phyloP scores from a whole-genome alignment of 345 rosid species.

The Brassica carinata region DNA sequence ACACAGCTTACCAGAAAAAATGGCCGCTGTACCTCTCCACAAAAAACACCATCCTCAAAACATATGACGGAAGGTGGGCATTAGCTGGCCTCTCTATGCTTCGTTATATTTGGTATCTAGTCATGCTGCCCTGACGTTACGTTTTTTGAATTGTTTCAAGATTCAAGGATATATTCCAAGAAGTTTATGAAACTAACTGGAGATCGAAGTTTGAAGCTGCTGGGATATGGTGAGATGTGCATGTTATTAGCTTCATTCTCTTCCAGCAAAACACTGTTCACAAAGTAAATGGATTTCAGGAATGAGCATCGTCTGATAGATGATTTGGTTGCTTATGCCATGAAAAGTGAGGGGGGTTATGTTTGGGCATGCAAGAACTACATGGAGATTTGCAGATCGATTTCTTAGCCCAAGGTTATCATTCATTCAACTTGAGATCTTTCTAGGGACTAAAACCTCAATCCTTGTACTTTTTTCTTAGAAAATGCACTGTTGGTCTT shows the following conservation, averaged over 20 bases:
- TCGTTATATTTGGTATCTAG: not conserved
- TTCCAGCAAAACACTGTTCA: slow-evolving; percentile 11
- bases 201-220: slow-evolving; percentile 85
- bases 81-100: slow-evolving; percentile 10
- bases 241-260: slow-evolving; percentile 20
- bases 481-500: slow-evolving; percentile 52
- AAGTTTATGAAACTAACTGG: slow-evolving; percentile 78
- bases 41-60: slow-evolving; percentile 90
- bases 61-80: slow-evolving; percentile 87
- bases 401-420: slow-evolving; percentile 89
- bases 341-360: slow-evolving; percentile 91
- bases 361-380: slow-evolving; percentile 99
- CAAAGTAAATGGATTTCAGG: slow-evolving; percentile 48
- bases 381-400: slow-evolving; percentile 98
- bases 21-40: slow-evolving; percentile 99
- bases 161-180: slow-evolving; percentile 73
- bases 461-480: not conserved
- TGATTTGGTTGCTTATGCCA: slow-evolving; percentile 96
- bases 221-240: slow-evolving; percentile 73
- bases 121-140: slow-evolving; percentile 8
- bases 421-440: not conserved
- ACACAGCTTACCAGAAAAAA: slow-evolving; percentile 78
- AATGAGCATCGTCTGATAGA: slow-evolving; percentile 96
- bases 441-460: not conserved
- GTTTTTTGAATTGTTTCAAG: slow-evolving; percentile 43